Percentiles rank a stretch among this genome's conserved stretches.
phyloP scores from a whole-genome alignment of 345 rosid species.

The Salix dunnii region DNA sequence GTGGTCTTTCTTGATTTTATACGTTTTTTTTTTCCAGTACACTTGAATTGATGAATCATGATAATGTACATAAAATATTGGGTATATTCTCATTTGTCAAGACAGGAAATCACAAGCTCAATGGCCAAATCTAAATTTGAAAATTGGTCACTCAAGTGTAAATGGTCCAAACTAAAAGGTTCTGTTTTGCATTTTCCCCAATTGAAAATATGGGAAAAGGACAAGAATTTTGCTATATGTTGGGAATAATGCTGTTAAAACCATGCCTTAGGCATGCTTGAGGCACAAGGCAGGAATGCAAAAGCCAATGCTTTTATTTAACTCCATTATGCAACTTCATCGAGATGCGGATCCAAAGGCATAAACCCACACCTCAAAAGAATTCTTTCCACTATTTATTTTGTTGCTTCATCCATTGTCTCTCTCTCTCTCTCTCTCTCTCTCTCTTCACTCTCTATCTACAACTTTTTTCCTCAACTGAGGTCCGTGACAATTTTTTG shows the following conservation, averaged over 20 bases:
- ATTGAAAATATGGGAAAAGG: background rate
- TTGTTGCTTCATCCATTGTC: background rate
- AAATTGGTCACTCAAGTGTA: background rate
- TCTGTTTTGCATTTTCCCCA: background rate
- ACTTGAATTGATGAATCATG: background rate
- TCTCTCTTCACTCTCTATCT: background rate
- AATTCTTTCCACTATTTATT: background rate
- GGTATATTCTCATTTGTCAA: background rate
- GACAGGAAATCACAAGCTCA: background rate
- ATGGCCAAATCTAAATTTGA: background rate
- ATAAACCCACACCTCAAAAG: background rate
- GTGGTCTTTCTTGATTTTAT: background rate
- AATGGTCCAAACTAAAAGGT: background rate
- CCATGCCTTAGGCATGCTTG: background rate
- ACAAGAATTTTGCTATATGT: background rate
- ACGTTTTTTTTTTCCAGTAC: background rate
- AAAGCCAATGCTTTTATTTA: background rate
- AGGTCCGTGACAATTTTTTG: background rate
- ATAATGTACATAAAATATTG: background rate
- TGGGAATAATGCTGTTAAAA: background rate
- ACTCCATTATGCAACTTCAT: background rate
- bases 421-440: background rate
- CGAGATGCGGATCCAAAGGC: background rate
- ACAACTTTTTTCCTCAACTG: background rate
- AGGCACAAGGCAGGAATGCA: background rate